phyloP scores from a whole-genome alignment of 2,329 filamentous ascomycete genomes.

The Lizonia empirigonia region DNA sequence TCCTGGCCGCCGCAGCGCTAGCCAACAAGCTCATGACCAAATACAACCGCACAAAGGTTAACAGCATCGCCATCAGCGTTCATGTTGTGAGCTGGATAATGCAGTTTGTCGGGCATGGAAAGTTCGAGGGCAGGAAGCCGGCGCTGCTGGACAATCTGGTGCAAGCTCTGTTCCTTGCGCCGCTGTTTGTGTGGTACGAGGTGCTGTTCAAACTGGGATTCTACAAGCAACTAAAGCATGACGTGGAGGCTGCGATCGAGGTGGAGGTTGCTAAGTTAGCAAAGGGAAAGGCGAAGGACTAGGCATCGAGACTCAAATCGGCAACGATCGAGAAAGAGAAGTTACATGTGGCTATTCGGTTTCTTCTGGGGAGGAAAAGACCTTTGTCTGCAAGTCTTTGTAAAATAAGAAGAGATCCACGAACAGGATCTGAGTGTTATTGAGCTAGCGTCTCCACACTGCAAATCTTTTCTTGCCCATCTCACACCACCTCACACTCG shows the following conservation, averaged over 20 bases:
- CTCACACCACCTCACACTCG: neutral
- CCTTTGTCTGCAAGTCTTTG: too few species aligned
- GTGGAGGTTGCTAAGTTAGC: constrained; percentile 56
- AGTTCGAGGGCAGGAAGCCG: constrained; percentile 84
- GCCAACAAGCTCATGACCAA: constrained; percentile 71
- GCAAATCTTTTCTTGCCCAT: neutral
- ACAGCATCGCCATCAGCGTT: constrained; percentile 67
- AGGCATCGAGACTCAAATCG: neutral
- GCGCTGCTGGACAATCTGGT: constrained; percentile 88
- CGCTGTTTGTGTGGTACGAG: constrained; percentile 97
- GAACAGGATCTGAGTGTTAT: neutral
- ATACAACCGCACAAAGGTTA: constrained; percentile 61
- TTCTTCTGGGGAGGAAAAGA: too few species aligned
- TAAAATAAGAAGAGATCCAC: neutral
- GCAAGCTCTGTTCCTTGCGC: constrained; percentile 89
- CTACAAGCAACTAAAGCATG: constrained; percentile 62
- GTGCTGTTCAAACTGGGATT: constrained; percentile 87
- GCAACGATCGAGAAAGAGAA: too few species aligned
- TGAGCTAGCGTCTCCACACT: neutral
- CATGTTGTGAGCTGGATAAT: constrained; percentile 80
- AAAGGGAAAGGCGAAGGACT: constrained; percentile 39
- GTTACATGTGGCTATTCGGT: too few species aligned
- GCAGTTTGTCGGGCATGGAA: constrained; percentile 90
- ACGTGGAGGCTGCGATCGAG: constrained; percentile 46
- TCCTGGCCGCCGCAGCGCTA: constrained; percentile 73